Evolutionary conservation across 2,329 filamentous ascomycete genomes (phyloP).

Genomic region (Fusarium sp.): DNA sequence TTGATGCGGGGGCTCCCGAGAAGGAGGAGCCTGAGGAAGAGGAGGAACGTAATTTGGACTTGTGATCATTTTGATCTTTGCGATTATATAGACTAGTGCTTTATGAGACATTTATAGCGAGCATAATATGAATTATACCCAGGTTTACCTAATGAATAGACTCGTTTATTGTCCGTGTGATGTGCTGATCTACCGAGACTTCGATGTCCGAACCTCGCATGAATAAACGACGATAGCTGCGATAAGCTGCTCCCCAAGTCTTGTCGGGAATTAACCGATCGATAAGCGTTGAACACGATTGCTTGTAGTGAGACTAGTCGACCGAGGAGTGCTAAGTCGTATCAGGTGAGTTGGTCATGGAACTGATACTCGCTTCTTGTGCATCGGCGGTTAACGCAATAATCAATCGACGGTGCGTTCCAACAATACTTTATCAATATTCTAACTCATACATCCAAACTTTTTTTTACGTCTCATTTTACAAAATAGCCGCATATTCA

Average conservation of each 20-base stretch:
- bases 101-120: neutral
- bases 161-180: neutral
- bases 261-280: neutral
- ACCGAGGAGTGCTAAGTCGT: neutral
- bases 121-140: neutral
- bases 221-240: neutral
- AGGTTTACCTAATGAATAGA: neutral
- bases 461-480: accelerated
- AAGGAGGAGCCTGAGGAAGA: conserved; percentile 2
- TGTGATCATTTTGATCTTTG: conserved; percentile 1
- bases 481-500: neutral
- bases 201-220: neutral
- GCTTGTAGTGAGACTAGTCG: neutral
- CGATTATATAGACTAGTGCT: neutral
- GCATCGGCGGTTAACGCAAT: accelerated
- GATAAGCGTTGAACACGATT: neutral
- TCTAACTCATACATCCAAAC: neutral
- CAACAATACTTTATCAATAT: accelerated
- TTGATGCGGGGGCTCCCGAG: conserved; percentile 52
- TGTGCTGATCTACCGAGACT: neutral
- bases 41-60: conserved; percentile 29
- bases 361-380: neutral
- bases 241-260: neutral
- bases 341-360: neutral
- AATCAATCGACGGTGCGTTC: neutral